Conservation (phyloP, 1,139 yeast species). For the Suhomyces maxii region DNA sequence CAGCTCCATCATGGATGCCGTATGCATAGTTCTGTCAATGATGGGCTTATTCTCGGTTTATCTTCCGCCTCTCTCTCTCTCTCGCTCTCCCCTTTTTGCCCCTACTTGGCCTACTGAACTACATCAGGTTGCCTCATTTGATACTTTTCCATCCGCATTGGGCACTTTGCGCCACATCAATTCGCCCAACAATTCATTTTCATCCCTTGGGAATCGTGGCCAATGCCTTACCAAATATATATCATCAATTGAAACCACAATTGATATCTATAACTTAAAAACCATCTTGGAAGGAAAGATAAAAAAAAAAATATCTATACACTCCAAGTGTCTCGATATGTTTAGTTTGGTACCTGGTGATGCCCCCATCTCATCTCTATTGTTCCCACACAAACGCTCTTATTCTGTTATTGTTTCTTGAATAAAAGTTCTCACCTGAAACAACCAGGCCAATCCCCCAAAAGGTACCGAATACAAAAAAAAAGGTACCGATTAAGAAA, state of each 20-base stretch:
- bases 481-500: background rate
- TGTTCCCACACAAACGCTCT: slow-evolving; percentile 3
- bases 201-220: too few species aligned
- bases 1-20: background rate
- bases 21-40: background rate
- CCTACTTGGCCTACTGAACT: background rate
- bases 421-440: background rate
- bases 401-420: background rate
- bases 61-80: background rate
- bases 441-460: background rate
- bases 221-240: too few species aligned
- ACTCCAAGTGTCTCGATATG: background rate
- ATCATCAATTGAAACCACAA: too few species aligned
- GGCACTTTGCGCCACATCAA: too few species aligned
- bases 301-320: background rate
- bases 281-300: too few species aligned
- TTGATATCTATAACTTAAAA: too few species aligned
- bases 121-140: too few species aligned
- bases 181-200: too few species aligned
- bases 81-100: background rate
- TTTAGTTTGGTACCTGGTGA: background rate
- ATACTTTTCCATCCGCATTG: too few species aligned
- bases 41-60: background rate
- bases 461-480: background rate
- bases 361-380: slow-evolving; percentile 7